Conservation (phyloP, 495 filamentous ascomycete species). For the Penicillium longicatenatum region DNA sequence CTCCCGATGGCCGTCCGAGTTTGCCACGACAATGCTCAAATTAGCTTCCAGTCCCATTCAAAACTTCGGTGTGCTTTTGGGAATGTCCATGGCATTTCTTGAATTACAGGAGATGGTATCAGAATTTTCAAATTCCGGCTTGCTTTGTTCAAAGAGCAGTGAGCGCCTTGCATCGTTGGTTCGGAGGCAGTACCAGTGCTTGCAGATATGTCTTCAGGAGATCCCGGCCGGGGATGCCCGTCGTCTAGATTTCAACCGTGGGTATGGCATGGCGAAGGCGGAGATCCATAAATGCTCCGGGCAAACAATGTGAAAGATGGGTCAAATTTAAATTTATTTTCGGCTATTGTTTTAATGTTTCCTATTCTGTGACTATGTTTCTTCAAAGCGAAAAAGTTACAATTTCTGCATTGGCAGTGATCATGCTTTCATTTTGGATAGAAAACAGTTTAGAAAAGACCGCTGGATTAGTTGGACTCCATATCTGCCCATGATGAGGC, state of each 20-base stretch:
- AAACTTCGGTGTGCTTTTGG: constrained; percentile 26
- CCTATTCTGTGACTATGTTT: too few species aligned
- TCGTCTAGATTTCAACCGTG: constrained; percentile 18
- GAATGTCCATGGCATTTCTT: constrained; percentile 25
- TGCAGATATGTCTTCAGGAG: constrained; percentile 23
- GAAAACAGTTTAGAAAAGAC: too few species aligned
- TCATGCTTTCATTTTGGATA: too few species aligned
- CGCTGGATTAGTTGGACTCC: too few species aligned
- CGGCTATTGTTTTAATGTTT: too few species aligned
- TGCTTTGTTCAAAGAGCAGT: constrained; percentile 22
- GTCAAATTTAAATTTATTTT: too few species aligned
- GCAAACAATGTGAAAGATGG: too few species aligned
- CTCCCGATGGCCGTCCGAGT: constrained; percentile 25
- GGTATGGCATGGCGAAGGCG: constrained; percentile 22
- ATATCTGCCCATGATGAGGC: too few species aligned
- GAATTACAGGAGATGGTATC: constrained; percentile 25
- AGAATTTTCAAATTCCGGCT: constrained; percentile 7
- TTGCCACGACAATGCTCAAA: constrained; percentile 30
- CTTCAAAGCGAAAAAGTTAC: too few species aligned
- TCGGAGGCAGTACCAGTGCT: constrained; percentile 22
- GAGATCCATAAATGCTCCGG: constrained; percentile 11
- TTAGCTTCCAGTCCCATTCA: constrained; percentile 21
- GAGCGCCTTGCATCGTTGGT: constrained; percentile 13
- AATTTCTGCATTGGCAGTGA: too few species aligned
- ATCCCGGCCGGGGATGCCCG: constrained; percentile 13